phyloP scores from a whole-genome alignment of 192 early-diverging fungal species.

The Rhizoclosmatium globosum region DNA sequence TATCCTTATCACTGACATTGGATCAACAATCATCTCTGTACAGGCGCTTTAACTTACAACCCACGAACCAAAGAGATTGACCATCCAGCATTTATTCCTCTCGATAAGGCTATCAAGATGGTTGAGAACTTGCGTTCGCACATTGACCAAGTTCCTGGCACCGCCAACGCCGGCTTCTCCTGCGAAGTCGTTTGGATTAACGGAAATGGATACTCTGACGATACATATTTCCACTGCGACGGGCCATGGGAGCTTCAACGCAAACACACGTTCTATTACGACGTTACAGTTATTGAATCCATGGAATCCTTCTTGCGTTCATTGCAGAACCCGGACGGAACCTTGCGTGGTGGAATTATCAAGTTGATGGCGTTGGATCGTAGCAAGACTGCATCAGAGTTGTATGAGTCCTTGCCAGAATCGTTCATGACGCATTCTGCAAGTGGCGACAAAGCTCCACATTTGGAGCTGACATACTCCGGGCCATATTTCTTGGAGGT shows the following conservation, averaged over 20 bases:
- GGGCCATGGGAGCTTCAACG: conserved; percentile 8
- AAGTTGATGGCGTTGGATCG: conserved; percentile 24
- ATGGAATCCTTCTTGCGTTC: conserved; percentile 15
- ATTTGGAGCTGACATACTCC: neutral
- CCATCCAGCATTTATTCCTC: neutral
- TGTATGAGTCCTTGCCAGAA: conserved; percentile 21
- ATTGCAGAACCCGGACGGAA: neutral
- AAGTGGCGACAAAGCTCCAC: neutral
- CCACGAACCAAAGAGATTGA: conserved; percentile 4
- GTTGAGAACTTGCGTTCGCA: neutral
- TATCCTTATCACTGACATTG: no score
- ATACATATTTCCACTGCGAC: conserved; percentile 18
- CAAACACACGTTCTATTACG: conserved; percentile 14
- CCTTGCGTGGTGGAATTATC: conserved; percentile 11
- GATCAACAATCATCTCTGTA: no score
- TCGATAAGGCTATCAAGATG: neutral
- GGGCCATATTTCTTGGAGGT: conserved; percentile 16
- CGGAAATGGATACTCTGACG: neutral
- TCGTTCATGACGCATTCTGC: neutral
- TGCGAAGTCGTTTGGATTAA: conserved; percentile 28
- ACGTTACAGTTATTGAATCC: neutral
- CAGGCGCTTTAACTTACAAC: conserved; percentile 16
- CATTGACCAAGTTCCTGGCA: neutral
- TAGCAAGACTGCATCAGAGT: neutral
- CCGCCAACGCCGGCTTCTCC: conserved; percentile 13